These are phyloP conservation scores for Erysimum pusillum DNA, from an alignment of 441 rosid species.

Conservation along the genomic window DNA sequence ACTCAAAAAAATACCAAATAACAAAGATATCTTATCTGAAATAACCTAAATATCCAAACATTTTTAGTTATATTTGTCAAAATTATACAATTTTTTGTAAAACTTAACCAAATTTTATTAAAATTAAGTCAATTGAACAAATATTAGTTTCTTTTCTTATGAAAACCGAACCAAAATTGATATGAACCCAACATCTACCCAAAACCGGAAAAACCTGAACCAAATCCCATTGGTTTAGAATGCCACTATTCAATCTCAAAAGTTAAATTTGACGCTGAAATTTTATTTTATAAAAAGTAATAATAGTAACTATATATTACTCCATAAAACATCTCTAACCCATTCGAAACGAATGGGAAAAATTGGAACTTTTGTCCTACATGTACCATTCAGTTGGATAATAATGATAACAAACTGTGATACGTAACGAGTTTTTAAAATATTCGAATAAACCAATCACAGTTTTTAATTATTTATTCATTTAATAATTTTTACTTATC, in stretches of 20 bases:
- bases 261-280: neutral
- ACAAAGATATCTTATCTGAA: too few species aligned
- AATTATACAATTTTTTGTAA: too few species aligned
- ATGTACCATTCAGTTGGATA: neutral
- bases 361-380: neutral
- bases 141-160: too few species aligned
- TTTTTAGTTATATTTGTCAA: too few species aligned
- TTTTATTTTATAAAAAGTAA: neutral
- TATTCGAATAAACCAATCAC: neutral
- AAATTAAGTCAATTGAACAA: too few species aligned
- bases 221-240: neutral
- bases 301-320: neutral
- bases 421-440: neutral
- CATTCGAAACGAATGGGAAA: neutral
- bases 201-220: too few species aligned
- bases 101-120: too few species aligned
- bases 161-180: too few species aligned
- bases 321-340: neutral
- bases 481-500: neutral
- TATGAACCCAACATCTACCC: neutral
- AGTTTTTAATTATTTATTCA: too few species aligned
- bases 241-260: neutral
- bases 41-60: too few species aligned
- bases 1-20: too few species aligned
- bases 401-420: neutral